phyloP scores from a whole-genome alignment of 176 grass and related monocot species.

The Panicum miliaceum region DNA sequence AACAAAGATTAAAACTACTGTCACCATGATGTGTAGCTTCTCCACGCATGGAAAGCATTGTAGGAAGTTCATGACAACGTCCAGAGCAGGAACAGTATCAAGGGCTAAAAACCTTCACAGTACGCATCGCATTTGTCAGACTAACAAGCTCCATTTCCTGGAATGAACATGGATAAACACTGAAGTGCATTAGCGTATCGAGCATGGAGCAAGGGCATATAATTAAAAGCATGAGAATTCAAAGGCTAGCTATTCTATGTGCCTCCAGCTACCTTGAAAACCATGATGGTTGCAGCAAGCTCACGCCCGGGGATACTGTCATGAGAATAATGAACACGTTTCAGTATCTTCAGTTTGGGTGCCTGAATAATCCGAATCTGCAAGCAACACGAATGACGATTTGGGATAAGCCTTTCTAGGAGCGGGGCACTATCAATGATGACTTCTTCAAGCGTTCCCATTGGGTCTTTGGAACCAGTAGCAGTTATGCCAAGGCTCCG shows the following conservation, averaged over 20 bases:
- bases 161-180: background rate
- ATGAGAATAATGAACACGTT: background rate
- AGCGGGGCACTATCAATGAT: background rate
- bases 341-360: background rate
- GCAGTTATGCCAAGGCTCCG: background rate
- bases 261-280: background rate
- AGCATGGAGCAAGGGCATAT: background rate
- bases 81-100: too few relatives aligned
- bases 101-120: background rate
- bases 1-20: background rate
- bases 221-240: background rate
- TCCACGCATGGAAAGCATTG: background rate
- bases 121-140: background rate
- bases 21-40: background rate
- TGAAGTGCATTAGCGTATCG: background rate
- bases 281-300: background rate
- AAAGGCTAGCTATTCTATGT: too few relatives aligned
- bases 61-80: background rate
- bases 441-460: background rate
- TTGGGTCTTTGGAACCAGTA: too few relatives aligned
- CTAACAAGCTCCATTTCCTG: background rate
- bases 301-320: too few relatives aligned
- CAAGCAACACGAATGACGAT: background rate
- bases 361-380: background rate
- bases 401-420: background rate